These are phyloP conservation scores for Talaromyces funiculosus DNA, from an alignment of 2,329 filamentous ascomycete genomes.

Conservation along the genomic window DNA sequence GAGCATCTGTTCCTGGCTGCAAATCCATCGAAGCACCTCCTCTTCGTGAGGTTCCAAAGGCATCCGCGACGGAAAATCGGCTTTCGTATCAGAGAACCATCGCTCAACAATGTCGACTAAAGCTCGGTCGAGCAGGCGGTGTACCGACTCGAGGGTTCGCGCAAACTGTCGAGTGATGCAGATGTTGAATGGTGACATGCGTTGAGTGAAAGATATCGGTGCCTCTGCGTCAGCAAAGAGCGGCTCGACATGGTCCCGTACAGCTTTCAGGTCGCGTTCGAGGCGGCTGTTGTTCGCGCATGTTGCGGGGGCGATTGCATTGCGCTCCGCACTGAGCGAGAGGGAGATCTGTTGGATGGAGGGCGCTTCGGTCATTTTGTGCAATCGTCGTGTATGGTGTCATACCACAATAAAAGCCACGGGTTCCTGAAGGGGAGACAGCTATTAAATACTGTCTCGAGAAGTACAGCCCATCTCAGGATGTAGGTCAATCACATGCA, in stretches of 20 bases:
- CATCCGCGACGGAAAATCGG: conserved; percentile 22
- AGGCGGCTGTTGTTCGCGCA: conserved; percentile 6
- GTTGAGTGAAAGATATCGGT: neutral
- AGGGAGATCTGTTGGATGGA: conserved; percentile 10
- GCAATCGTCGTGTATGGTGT: neutral
- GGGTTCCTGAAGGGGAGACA: neutral
- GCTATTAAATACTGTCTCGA: neutral
- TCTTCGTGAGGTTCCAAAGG: conserved; percentile 24
- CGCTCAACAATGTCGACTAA: conserved; percentile 25
- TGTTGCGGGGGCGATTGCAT: conserved; percentile 5
- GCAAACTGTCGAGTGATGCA: conserved; percentile 5
- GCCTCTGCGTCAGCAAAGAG: neutral
- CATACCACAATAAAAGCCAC: neutral
- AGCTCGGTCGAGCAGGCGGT: conserved; percentile 20
- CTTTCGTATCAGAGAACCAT: conserved; percentile 23
- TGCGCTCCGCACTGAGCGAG: conserved; percentile 9
- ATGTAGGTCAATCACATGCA: neutral
- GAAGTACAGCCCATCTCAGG: neutral
- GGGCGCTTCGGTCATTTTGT: neutral
- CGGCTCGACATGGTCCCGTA: conserved; percentile 5
- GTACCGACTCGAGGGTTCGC: conserved; percentile 12
- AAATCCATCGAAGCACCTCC: conserved; percentile 17
- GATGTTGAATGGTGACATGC: conserved; percentile 11
- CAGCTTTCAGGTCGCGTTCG: conserved; percentile 4
- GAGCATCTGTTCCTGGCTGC: neutral